These are phyloP conservation scores for Chlorella sp. DNA, from an alignment of 139 green algal species.

Conservation along the genomic window DNA sequence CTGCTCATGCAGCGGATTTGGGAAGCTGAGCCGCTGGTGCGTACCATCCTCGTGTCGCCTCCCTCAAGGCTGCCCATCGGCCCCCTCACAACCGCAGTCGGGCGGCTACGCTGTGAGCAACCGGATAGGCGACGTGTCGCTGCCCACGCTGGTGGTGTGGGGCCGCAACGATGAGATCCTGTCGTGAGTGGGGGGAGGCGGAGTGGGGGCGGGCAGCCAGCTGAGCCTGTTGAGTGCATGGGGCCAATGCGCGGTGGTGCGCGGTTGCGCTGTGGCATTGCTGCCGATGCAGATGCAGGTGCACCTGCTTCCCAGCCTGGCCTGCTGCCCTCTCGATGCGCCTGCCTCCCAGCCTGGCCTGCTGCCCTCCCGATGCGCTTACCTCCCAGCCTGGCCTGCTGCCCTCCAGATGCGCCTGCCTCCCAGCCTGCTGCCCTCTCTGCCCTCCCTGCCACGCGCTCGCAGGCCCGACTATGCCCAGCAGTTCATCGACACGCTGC, in stretches of 20 bases:
- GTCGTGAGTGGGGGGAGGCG: not conserved
- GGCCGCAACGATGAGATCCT: constrained; percentile 89
- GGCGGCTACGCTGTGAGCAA: constrained; percentile 85
- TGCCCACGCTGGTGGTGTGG: constrained; percentile 91
- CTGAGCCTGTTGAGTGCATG: not conserved
- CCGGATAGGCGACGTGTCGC: not conserved
- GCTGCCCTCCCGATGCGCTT: too few relatives aligned
- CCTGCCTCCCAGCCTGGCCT: not conserved
- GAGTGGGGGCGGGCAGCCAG: not conserved
- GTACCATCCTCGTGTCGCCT: too few relatives aligned
- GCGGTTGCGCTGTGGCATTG: too few relatives aligned
- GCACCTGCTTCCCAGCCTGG: too few relatives aligned
- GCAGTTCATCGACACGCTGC: constrained; percentile 66
- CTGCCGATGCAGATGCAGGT: too few relatives aligned
- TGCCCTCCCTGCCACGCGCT: not conserved
- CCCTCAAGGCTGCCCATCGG: too few relatives aligned
- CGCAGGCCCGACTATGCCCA: constrained; percentile 55
- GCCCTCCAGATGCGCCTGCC: too few relatives aligned
- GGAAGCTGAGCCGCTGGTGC: too few relatives aligned
- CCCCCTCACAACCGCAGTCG: constrained; percentile 46
- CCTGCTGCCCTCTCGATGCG: too few relatives aligned
- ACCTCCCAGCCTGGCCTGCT: too few relatives aligned
- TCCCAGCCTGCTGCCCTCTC: not conserved
- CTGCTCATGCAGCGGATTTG: too few relatives aligned
- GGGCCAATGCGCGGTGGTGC: too few relatives aligned